Evolutionary conservation across 2,329 filamentous ascomycete genomes (phyloP).

Genomic region (Colletotrichum chrysophilum): DNA sequence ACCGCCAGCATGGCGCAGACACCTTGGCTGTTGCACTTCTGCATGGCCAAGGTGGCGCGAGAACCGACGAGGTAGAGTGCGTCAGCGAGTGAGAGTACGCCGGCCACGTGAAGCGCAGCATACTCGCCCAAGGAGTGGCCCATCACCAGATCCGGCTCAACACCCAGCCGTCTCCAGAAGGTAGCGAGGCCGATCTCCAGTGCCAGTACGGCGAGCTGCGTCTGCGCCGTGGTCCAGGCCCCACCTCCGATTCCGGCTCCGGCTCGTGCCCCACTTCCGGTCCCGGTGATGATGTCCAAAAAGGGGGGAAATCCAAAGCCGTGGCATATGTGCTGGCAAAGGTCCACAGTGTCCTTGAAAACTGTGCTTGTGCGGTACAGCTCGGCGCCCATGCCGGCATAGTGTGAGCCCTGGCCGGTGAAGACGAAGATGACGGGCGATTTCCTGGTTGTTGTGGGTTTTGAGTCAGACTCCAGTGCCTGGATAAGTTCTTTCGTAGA

Average conservation of each 20-base stretch:
- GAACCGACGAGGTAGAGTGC: slow-evolving; percentile 65
- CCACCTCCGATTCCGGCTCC: slow-evolving; percentile 9
- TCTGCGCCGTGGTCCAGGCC: background rate
- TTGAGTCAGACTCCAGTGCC: background rate
- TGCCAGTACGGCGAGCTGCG: slow-evolving; percentile 43
- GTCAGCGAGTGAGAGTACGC: slow-evolving; percentile 32
- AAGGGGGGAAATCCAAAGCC: slow-evolving; percentile 42
- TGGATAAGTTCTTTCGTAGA: background rate
- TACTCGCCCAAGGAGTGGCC: slow-evolving; percentile 43
- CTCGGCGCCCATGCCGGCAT: slow-evolving; percentile 34
- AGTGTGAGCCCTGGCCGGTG: slow-evolving; percentile 39
- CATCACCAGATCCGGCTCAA: slow-evolving; percentile 32
- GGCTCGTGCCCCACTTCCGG: background rate
- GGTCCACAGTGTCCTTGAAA: slow-evolving; percentile 34
- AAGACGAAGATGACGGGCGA: slow-evolving; percentile 41
- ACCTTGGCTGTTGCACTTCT: background rate
- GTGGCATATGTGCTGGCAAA: slow-evolving; percentile 33
- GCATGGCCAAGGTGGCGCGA: slow-evolving; percentile 58
- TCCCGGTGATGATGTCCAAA: slow-evolving; percentile 38
- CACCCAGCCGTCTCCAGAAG: slow-evolving; percentile 33
- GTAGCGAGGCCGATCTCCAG: slow-evolving; percentile 35
- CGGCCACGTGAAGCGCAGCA: slow-evolving; percentile 36
- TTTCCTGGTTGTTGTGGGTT: background rate
- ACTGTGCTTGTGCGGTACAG: slow-evolving; percentile 27
- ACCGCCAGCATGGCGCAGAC: background rate